These are phyloP conservation scores for Penicillium roqueforti DNA, from an alignment of 495 filamentous ascomycete species.

Conservation along the genomic window DNA sequence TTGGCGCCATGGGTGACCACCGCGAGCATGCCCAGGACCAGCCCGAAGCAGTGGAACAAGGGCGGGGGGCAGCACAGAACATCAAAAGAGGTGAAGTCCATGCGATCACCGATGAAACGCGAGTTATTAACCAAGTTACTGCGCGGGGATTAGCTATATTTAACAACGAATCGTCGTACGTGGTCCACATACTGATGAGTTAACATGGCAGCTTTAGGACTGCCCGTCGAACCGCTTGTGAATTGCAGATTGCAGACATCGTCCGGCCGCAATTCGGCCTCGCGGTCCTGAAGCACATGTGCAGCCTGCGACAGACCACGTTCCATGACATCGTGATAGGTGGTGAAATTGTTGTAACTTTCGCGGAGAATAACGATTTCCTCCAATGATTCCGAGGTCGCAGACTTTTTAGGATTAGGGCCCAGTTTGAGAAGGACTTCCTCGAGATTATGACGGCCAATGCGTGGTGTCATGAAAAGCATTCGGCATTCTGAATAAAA, in stretches of 20 bases:
- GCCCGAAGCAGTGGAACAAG: conserved; percentile 71
- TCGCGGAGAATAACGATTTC: conserved; percentile 55
- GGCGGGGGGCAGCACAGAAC: conserved; percentile 67
- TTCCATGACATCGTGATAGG: conserved; percentile 46
- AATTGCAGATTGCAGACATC: conserved; percentile 69
- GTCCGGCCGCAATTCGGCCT: conserved; percentile 49
- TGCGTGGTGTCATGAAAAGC: conserved; percentile 60
- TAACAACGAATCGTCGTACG: neutral
- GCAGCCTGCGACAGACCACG: conserved; percentile 31
- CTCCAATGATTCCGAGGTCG: conserved; percentile 31
- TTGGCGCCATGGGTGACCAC: conserved; percentile 63
- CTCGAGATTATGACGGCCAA: conserved; percentile 53
- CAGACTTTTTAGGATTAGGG: conserved; percentile 31
- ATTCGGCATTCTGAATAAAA: conserved; percentile 49
- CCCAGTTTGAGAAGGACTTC: conserved; percentile 51
- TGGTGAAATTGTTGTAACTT: conserved; percentile 44
- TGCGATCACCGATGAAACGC: conserved; percentile 64
- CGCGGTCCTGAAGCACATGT: conserved; percentile 40
- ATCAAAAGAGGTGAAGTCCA: conserved; percentile 58
- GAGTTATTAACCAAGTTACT: conserved; percentile 70
- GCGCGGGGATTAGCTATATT: conserved; percentile 7
- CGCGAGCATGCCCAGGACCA: conserved; percentile 65
- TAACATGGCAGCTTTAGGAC: conserved; percentile 71
- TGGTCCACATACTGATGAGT: conserved; percentile 55
- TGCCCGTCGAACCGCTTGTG: conserved; percentile 66